Percentiles rank a stretch among this genome's conserved stretches.
These are phyloP conservation scores for Eucalyptus shirleyi DNA, from an alignment of 345 rosid species.

Conservation along the genomic window DNA sequence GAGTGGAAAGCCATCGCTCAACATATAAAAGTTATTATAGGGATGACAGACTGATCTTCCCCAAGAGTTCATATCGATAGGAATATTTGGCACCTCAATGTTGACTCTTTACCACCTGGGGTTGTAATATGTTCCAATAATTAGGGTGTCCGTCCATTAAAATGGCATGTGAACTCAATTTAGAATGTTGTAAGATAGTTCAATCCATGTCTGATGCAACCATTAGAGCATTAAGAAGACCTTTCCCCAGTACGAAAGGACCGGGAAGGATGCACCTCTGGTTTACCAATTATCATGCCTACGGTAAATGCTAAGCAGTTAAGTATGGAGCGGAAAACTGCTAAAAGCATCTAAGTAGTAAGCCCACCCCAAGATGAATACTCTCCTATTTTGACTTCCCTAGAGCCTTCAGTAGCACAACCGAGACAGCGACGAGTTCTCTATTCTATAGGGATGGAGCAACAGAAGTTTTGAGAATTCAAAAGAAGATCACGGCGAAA, in stretches of 20 bases:
- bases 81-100: too few relatives aligned
- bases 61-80: accelerated
- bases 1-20: accelerated
- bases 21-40: accelerated
- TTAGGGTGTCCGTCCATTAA: too few relatives aligned
- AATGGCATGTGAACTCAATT: accelerated
- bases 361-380: not conserved
- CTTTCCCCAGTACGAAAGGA: too few relatives aligned
- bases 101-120: too few relatives aligned
- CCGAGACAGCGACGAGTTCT: accelerated
- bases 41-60: too few relatives aligned
- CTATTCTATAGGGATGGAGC: too few relatives aligned
- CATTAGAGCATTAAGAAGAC: too few relatives aligned
- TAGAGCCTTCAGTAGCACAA: accelerated
- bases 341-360: not conserved
- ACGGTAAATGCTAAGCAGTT: not conserved
- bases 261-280: accelerated
- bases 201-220: accelerated
- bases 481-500: too few relatives aligned
- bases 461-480: too few relatives aligned
- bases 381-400: not conserved
- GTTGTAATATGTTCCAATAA: too few relatives aligned
- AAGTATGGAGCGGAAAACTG: accelerated
- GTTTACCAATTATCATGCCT: not conserved
- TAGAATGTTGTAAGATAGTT: too few relatives aligned